Evolutionary conservation across 148 eudicot species (phyloP), one percentile per base, ranked within the genome.

Genomic region (Hydrangea macrophylla): DNA sequence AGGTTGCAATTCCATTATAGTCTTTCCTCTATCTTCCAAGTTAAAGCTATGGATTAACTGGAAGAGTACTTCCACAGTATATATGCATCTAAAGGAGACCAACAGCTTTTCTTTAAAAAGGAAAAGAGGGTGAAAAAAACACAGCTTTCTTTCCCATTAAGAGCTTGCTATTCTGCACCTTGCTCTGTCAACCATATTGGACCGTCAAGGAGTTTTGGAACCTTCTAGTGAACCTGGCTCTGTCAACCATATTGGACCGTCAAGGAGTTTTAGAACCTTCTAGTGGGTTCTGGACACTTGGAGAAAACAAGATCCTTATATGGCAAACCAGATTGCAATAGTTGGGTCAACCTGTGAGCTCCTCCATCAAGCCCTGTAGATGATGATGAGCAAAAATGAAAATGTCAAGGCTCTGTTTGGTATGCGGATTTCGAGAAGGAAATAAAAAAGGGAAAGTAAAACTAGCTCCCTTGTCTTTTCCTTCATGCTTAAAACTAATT

Each of bases 351-450:
- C 87, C 85, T 28, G 86, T 67, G 75, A 92, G 95, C 76, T 88
- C 97, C 73, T 92, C 97, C 95, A 92, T 85, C 77, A 76, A 70
- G n/a, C 95, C 97, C 95, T 91, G 82, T 25, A 60, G 25, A 61
- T 62, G 25, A 61, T 62, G 62, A 69, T 53, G 20, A 25, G 11
- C 66, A 40, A 36, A 32, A 61, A 63, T 50, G 54, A 67, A 62
- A 37, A 53, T 53, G 33, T 11, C 9, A 60, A n/a, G n/a, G n/a
- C n/a, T n/a, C n/a, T n/a, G n/a, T n/a, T n/a, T n/a, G n/a, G n/a
- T n/a, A n/a, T n/a, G n/a, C n/a, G n/a, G n/a, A n/a, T n/a, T n/a
- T n/a, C n/a, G n/a, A n/a, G n/a, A n/a, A n/a, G n/a, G n/a, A n/a
- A n/a, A n/a, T n/a, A n/a, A n/a, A n/a, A n/a, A n/a, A n/a, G n/a